phyloP scores from a whole-genome alignment of 805 yeast species.

The Hanseniaspora mollemarum region DNA sequence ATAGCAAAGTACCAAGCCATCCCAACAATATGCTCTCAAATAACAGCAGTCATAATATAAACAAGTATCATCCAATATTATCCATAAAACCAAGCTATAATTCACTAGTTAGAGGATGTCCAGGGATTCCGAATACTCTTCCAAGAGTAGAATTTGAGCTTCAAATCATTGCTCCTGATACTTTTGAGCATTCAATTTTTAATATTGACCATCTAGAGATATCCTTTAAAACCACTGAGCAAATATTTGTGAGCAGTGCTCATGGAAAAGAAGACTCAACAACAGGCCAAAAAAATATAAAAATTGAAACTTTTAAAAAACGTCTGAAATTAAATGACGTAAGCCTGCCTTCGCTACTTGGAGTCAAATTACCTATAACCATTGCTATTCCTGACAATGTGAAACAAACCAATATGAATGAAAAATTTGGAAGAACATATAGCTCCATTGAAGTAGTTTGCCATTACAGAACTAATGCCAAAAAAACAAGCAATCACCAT shows the following conservation, averaged over 20 bases:
- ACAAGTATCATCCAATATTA: constrained; percentile 26
- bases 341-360: constrained; percentile 31
- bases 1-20: too few species aligned
- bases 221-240: constrained; percentile 41
- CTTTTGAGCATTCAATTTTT: constrained; percentile 33
- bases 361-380: constrained; percentile 49
- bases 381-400: constrained; percentile 46
- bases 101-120: constrained; percentile 52
- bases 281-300: constrained; percentile 12
- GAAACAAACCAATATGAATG: constrained; percentile 41
- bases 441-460: constrained; percentile 32
- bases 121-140: constrained; percentile 51
- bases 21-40: neutral
- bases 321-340: constrained; percentile 24
- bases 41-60: neutral
- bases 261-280: constrained; percentile 19
- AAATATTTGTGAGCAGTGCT: constrained; percentile 28
- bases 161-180: constrained; percentile 39
- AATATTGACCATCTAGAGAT: constrained; percentile 38
- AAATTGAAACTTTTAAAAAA: constrained; percentile 23
- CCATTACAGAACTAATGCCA: constrained; percentile 9
- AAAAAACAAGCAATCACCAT: neutral
- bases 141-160: constrained; percentile 51
- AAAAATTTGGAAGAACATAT: constrained; percentile 38
- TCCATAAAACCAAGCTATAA: constrained; percentile 41